Conservation (phyloP, 495 filamentous ascomycete genomes). For the Aspergillus sclerotioniger region DNA sequence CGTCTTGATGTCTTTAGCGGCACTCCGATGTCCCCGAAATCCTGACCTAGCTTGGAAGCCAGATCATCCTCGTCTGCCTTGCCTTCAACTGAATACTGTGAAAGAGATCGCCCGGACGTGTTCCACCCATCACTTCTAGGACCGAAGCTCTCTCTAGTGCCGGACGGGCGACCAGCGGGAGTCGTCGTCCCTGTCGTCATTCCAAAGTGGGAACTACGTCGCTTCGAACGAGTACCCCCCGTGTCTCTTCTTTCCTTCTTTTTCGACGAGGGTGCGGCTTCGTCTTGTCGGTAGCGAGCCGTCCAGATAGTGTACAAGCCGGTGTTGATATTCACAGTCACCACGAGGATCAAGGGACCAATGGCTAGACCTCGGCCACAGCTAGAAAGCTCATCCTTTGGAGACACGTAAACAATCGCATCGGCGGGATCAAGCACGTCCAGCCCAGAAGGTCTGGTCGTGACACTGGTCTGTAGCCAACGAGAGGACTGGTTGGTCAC, state of each 20-base stretch:
- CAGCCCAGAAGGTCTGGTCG: conserved; percentile 36
- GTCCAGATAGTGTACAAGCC: conserved; percentile 78
- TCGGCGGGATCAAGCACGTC: conserved; percentile 65
- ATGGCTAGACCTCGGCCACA: conserved; percentile 15
- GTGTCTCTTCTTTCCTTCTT: conserved; percentile 45
- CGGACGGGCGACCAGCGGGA: conserved; percentile 55
- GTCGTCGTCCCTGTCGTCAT: conserved; percentile 77
- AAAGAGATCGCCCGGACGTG: conserved; percentile 32
- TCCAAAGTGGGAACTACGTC: conserved; percentile 85
- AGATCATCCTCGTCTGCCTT: conserved; percentile 55
- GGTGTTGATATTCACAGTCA: conserved; percentile 74
- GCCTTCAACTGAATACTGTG: conserved; percentile 37
- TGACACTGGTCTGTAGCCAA: conserved; percentile 33
- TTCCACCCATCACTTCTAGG: conserved; percentile 37
- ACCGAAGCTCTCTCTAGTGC: conserved; percentile 58
- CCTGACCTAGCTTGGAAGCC: conserved; percentile 72
- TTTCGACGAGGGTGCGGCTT: conserved; percentile 50
- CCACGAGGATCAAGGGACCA: conserved; percentile 65
- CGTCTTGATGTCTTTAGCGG: conserved; percentile 75
- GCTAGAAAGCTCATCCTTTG: conserved; percentile 49
- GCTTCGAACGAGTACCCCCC: conserved; percentile 58
- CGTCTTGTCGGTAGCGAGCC: conserved; percentile 62
- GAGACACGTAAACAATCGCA: conserved; percentile 76
- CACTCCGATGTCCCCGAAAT: conserved; percentile 64
- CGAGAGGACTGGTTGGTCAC: conserved; percentile 52